These are phyloP conservation scores for Pseudocercospora pini-densiflorae DNA, from an alignment of 2,329 filamentous ascomycete genomes.

Conservation along the genomic window DNA sequence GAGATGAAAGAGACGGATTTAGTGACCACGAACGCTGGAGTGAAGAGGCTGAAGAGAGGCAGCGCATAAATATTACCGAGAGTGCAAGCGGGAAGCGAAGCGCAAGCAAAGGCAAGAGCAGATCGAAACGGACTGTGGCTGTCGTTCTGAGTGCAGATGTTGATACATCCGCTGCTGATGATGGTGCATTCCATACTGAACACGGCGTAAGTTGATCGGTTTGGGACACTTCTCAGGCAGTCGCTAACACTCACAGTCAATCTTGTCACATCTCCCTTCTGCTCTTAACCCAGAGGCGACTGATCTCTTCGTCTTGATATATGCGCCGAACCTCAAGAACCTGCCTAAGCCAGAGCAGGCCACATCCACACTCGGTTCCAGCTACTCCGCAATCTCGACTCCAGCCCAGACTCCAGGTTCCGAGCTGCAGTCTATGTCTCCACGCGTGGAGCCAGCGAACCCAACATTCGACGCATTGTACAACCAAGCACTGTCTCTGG, in stretches of 20 bases:
- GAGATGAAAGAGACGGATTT: constrained; percentile 39
- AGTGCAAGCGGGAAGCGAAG: constrained; percentile 25
- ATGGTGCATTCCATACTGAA: constrained; percentile 66
- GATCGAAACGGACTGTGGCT: constrained; percentile 71
- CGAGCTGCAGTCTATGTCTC: constrained; percentile 54
- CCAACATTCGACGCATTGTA: constrained; percentile 74
- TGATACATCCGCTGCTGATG: constrained; percentile 57
- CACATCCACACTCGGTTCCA: constrained; percentile 72
- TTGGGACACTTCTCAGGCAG: not conserved
- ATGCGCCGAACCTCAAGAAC: constrained; percentile 72
- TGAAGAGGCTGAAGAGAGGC: constrained; percentile 78
- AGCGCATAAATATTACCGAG: constrained; percentile 31
- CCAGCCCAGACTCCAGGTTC: constrained; percentile 68
- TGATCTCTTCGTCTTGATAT: constrained; percentile 87
- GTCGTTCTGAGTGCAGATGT: constrained; percentile 85
- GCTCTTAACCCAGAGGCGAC: constrained; percentile 73
- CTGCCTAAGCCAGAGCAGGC: constrained; percentile 46
- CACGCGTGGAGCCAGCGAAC: constrained; percentile 44
- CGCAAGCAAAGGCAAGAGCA: constrained; percentile 30
- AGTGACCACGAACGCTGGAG: constrained; percentile 87
- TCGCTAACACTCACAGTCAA: constrained; percentile 53
- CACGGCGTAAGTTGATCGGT: constrained; percentile 70
- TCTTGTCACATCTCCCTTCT: constrained; percentile 85
- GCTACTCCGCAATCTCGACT: constrained; percentile 81
- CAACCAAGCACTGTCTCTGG: constrained; percentile 75